phyloP scores from a whole-genome alignment of 1,284 basidiomycete genomes.

The Papiliotrema laurentii region DNA sequence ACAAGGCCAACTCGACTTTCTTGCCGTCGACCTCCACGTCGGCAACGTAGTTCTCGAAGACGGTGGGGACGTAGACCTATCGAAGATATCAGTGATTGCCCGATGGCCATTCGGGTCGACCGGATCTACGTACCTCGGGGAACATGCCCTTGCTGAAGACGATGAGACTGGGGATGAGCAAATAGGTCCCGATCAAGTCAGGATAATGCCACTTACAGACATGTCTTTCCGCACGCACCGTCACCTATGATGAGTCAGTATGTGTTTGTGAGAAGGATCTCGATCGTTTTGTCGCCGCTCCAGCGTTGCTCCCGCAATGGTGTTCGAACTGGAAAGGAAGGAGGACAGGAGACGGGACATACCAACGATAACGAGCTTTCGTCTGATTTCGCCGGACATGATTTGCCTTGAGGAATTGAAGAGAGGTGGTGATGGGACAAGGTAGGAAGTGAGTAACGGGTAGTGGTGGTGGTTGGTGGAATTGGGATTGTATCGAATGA shows the following conservation, averaged over 20 bases:
- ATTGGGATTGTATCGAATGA: no score
- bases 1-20: constrained; percentile 85
- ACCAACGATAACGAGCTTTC: constrained; percentile 51
- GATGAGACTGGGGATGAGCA: constrained; percentile 42
- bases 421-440: neutral
- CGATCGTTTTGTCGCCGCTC: no score
- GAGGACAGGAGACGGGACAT: constrained; percentile 14
- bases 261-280: neutral
- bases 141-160: constrained; percentile 75
- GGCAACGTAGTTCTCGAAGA: constrained; percentile 80
- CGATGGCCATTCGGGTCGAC: neutral
- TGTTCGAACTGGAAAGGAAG: neutral
- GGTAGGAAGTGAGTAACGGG: neutral
- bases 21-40: constrained; percentile 88
- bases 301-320: no score
- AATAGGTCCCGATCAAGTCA: neutral
- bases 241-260: constrained; percentile 38
- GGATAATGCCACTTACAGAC: constrained; percentile 47
- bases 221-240: constrained; percentile 56
- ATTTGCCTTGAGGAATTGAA: neutral
- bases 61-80: constrained; percentile 86
- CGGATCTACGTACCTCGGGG: constrained; percentile 65
- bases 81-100: neutral
- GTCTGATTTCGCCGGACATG: constrained; percentile 48
- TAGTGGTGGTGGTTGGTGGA: no score